These are phyloP conservation scores for Conidiobolus incongruus DNA, from an alignment of 371 early-diverging fungal species.

Conservation along the genomic window DNA sequence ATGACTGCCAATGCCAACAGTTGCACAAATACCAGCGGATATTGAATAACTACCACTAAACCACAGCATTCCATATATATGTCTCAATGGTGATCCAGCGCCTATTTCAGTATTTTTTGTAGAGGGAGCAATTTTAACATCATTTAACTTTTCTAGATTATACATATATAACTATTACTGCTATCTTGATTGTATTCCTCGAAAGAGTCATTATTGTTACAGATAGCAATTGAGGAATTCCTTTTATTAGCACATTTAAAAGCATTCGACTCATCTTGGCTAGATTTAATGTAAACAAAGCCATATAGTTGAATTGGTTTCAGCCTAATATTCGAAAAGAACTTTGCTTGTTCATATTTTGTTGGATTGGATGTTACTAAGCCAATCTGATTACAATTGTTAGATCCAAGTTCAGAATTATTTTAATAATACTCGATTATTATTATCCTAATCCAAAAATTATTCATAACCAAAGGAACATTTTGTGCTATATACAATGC, in stretches of 20 bases:
- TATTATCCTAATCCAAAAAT: too few species aligned
- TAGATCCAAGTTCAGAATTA: too few species aligned
- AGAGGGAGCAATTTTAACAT: conserved; percentile 5
- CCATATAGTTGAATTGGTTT: background rate
- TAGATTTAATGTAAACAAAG: background rate
- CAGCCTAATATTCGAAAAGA: too few species aligned
- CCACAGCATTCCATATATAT: conserved; percentile 8
- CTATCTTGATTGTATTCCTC: conserved; percentile 15
- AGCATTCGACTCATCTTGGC: conserved; percentile 1
- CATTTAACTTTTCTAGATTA: conserved; percentile 11
- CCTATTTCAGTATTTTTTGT: conserved; percentile 8
- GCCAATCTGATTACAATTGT: too few species aligned
- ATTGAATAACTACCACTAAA: conserved; percentile 9
- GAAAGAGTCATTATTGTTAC: conserved; percentile 17
- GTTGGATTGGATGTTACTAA: too few species aligned
- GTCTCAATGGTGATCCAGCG: conserved; percentile 11
- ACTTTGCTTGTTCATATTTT: too few species aligned
- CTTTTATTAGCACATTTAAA: conserved; percentile 12
- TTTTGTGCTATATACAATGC: too few species aligned
- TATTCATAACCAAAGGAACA: too few species aligned
- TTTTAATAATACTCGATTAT: too few species aligned
- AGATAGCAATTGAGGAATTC: conserved; percentile 9
- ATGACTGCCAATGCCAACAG: conserved; percentile 14
- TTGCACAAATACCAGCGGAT: conserved; percentile 14
- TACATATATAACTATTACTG: conserved; percentile 9